phyloP scores from a whole-genome alignment of 805 yeast species.

The Candida tallmaniae region DNA sequence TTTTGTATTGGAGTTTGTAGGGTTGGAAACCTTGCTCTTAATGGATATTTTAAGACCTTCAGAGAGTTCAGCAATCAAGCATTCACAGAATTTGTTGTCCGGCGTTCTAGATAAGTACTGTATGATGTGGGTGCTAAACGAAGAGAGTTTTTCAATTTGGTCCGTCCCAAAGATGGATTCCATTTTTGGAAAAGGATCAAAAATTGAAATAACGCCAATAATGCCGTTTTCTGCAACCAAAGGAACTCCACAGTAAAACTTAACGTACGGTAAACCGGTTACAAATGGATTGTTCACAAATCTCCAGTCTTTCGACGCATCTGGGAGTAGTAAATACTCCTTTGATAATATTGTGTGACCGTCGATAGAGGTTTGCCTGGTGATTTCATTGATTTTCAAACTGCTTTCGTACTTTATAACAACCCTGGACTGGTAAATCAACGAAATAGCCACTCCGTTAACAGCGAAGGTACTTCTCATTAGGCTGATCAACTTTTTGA shows the following conservation, averaged over 20 bases:
- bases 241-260: slow-evolving; percentile 66
- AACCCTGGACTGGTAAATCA: slow-evolving; percentile 48
- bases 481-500: slow-evolving; percentile 34
- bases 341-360: slow-evolving; percentile 62
- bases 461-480: slow-evolving; percentile 41
- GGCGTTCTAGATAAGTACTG: too few relatives aligned
- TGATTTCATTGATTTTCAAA: slow-evolving; percentile 46
- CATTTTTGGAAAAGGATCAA: slow-evolving; percentile 45
- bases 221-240: slow-evolving; percentile 32
- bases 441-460: slow-evolving; percentile 54
- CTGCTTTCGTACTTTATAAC: slow-evolving; percentile 46
- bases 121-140: too few relatives aligned
- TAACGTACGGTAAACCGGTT: slow-evolving; percentile 53
- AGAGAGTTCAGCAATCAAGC: too few relatives aligned
- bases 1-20: too few relatives aligned
- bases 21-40: too few relatives aligned
- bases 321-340: slow-evolving; percentile 49
- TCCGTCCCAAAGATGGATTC: too few relatives aligned
- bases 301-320: slow-evolving; percentile 71
- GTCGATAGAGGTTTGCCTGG: slow-evolving; percentile 57
- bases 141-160: too few relatives aligned
- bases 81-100: too few relatives aligned
- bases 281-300: slow-evolving; percentile 59
- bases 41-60: too few relatives aligned
- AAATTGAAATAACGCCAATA: slow-evolving; percentile 57